phyloP scores from a whole-genome alignment of 148 eudicot species.

The Fallopia convolvulus region DNA sequence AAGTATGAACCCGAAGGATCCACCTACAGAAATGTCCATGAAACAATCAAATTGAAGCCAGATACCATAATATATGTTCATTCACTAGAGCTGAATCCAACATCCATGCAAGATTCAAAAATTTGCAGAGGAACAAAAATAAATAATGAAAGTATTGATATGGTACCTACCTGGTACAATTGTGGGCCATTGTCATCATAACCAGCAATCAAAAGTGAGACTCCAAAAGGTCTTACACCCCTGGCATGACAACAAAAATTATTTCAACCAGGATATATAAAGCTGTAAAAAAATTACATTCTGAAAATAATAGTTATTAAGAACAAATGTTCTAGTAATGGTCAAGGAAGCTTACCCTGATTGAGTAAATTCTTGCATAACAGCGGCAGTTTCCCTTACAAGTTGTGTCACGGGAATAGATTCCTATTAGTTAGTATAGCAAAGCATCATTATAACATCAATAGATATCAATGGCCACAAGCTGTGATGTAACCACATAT shows the following conservation, averaged over 20 bases:
- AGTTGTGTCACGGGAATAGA: slow-evolving; percentile 93
- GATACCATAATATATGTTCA: not conserved
- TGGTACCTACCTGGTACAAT: slow-evolving; percentile 64
- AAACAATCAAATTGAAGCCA: not conserved
- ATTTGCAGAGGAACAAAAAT: not conserved
- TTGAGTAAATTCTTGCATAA: slow-evolving; percentile 99
- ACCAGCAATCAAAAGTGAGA: slow-evolving; percentile 95
- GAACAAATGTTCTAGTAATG: not conserved
- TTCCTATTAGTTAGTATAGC: slow-evolving; percentile 40
- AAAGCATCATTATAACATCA: not conserved
- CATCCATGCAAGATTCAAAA: not conserved
- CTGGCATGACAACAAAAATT: slow-evolving; percentile 24
- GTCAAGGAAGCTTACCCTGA: slow-evolving; percentile 57
- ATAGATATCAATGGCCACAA: not conserved
- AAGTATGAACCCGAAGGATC: slow-evolving; percentile 99
- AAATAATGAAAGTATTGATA: not conserved
- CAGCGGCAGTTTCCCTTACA: slow-evolving; percentile 98
- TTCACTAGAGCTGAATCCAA: not conserved
- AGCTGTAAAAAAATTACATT: not conserved
- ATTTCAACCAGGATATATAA: not conserved
- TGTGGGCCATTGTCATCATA: slow-evolving; percentile 98
- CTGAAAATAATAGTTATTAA: not conserved
- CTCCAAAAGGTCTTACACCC: slow-evolving; percentile 98
- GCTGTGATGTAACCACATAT: not conserved
- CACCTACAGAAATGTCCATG: slow-evolving; percentile 35